These are phyloP conservation scores for Discostella stelligeroides DNA, from an alignment of 108 stramenopile genomes.

Conservation along the genomic window DNA sequence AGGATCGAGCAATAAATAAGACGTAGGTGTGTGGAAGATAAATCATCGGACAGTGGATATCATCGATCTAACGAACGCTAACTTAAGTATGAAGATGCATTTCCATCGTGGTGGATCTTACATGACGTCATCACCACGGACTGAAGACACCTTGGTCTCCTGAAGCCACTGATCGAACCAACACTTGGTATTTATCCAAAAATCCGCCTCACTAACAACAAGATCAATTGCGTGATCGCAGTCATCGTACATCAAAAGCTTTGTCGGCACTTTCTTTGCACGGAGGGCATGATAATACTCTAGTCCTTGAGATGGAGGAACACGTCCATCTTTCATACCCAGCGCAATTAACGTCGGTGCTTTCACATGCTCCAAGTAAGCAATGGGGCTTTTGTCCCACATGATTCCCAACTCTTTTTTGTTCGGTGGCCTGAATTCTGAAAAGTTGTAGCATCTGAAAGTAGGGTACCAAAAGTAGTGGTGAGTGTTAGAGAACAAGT, in stretches of 20 bases:
- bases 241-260: constrained; percentile 75
- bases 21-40: too few relatives aligned
- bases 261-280: constrained; percentile 59
- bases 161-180: constrained; percentile 80
- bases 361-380: constrained; percentile 65
- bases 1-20: too few relatives aligned
- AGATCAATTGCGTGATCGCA: constrained; percentile 78
- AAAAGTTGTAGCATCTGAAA: constrained; percentile 57
- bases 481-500: neutral
- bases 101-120: too few relatives aligned
- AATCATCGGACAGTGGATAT: too few relatives aligned
- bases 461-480: neutral
- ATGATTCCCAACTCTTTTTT: constrained; percentile 55
- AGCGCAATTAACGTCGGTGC: constrained; percentile 89
- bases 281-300: constrained; percentile 80
- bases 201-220: constrained; percentile 75
- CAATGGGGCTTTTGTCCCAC: constrained; percentile 75
- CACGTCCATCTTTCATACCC: constrained; percentile 77
- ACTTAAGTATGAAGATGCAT: too few relatives aligned
- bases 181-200: constrained; percentile 74
- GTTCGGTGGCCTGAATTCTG: constrained; percentile 58
- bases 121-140: too few relatives aligned
- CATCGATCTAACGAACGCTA: too few relatives aligned
- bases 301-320: constrained; percentile 75
- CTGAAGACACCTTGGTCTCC: too few relatives aligned